These are phyloP conservation scores for Globisporangium paroecandrum DNA, from an alignment of 352 stramenopile genomes.

Conservation along the genomic window DNA sequence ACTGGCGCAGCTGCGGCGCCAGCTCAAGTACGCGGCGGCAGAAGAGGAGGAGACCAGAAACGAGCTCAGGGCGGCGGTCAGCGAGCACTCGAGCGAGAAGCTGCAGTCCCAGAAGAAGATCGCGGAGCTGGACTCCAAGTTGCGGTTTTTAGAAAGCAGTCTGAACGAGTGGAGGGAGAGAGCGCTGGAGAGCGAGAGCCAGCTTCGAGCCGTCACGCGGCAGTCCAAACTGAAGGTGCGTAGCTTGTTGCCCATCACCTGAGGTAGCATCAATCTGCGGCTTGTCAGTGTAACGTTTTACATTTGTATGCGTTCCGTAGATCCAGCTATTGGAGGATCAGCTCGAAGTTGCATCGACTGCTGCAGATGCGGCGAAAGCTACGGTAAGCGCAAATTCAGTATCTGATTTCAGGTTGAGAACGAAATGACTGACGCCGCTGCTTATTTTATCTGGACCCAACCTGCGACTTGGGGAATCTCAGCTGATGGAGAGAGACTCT, in stretches of 20 bases:
- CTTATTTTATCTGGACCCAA: constrained; percentile 45
- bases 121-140: constrained; percentile 65
- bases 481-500: constrained; percentile 62
- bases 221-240: constrained; percentile 58
- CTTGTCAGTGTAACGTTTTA: neutral
- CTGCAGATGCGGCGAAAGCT: constrained; percentile 20
- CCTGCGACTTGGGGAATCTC: constrained; percentile 56
- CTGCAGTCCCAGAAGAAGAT: constrained; percentile 64
- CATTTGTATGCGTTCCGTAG: constrained; percentile 16
- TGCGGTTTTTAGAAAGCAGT: constrained; percentile 60
- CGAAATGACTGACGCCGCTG: constrained; percentile 24
- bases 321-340: constrained; percentile 64
- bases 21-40: constrained; percentile 56
- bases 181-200: constrained; percentile 46
- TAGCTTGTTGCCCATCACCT: neutral
- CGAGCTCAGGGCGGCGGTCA: constrained; percentile 53
- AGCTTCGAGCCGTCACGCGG: constrained; percentile 38
- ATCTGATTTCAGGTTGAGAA: neutral
- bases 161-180: constrained; percentile 75
- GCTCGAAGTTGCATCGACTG: constrained; percentile 43
- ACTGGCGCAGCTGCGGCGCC: constrained; percentile 58
- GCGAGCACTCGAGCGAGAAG: constrained; percentile 53
- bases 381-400: constrained; percentile 6
- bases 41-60: constrained; percentile 65
- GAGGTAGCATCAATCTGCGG: neutral